Evolutionary conservation across 257 asterid genomes (phyloP), one percentile per base, ranked within the genome.

Genomic region (Gynochthodes officinalis): DNA sequence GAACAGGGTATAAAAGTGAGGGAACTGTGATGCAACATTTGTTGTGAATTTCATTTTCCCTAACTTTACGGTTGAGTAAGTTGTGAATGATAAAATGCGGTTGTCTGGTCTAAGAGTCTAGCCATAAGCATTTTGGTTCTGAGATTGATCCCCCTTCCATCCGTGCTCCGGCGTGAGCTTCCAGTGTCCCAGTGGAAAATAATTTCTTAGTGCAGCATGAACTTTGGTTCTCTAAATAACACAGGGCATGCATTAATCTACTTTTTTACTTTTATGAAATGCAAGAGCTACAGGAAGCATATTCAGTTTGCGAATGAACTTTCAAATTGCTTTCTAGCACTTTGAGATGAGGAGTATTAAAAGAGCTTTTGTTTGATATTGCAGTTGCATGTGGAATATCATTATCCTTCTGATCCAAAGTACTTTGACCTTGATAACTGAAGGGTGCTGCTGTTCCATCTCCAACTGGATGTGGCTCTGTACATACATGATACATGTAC

Each of bases 331-430:
- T 35, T 42, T 37, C 39, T 50, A 28, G 44, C 50, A 35, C 23
- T 35, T n/a, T 52, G 25, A 68, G 23, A 30, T 30, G 5, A 1
- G 16, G 59, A 69, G n/a, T 69, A 69, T 53, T 69, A 25, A 69
- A 13, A 3, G 64, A 64, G 21, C 23, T 69, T 33, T 23, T 23
- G 23, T 76, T 79, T 67, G 83, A 73, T 68, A 75, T 53, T 89
- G 92, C 97, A 89, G 97, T 80, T 92, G 79, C 88, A 86, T 21
- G 87, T 89, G 85, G 96, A 92, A 71, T 87, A 92, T 68, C 93
- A 92, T 74, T 86, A 82, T 70, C 97, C 97, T 54, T 80, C 90
- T 59, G 88, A 92, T 67, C 97, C 97, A 4, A 92, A 88, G 86
- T 92, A 92, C 76, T 92, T 89, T 77, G 84, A 88, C 77, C 86